Conservation (phyloP, 2,329 filamentous ascomycete species). For the Aspergillus costaricaensis region DNA sequence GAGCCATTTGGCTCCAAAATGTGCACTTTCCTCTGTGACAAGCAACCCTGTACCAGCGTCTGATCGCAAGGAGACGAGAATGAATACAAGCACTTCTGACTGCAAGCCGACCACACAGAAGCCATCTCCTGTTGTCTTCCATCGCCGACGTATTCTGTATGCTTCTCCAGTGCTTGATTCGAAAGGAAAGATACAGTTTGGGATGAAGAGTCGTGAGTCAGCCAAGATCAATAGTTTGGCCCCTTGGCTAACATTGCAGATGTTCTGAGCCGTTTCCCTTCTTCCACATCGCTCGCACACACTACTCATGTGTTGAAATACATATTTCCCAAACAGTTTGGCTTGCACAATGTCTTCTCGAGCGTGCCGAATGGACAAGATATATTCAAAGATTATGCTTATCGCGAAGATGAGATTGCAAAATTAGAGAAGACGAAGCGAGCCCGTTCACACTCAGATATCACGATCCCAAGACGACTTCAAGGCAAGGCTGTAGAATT, state of each 20-base stretch:
- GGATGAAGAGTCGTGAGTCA: conserved; percentile 65
- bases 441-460: conserved; percentile 5
- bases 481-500: conserved; percentile 63
- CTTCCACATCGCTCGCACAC: conserved; percentile 47
- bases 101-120: too few species aligned
- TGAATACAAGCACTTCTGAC: conserved; percentile 15
- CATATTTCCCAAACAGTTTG: conserved; percentile 89
- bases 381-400: conserved; percentile 78
- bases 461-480: conserved; percentile 53
- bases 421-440: conserved; percentile 21
- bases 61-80: neutral
- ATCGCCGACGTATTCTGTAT: conserved; percentile 85
- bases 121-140: conserved; percentile 67
- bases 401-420: conserved; percentile 79
- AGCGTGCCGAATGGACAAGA: conserved; percentile 57
- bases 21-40: neutral
- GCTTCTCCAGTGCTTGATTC: conserved; percentile 71
- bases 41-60: neutral
- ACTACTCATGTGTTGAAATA: conserved; percentile 81
- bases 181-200: conserved; percentile 68
- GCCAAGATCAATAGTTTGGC: neutral
- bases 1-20: neutral
- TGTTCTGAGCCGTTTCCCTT: conserved; percentile 71
- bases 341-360: conserved; percentile 85
- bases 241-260: conserved; percentile 53